Conservation (phyloP, 352 stramenopile genomes). For the Pythium coloratum region DNA sequence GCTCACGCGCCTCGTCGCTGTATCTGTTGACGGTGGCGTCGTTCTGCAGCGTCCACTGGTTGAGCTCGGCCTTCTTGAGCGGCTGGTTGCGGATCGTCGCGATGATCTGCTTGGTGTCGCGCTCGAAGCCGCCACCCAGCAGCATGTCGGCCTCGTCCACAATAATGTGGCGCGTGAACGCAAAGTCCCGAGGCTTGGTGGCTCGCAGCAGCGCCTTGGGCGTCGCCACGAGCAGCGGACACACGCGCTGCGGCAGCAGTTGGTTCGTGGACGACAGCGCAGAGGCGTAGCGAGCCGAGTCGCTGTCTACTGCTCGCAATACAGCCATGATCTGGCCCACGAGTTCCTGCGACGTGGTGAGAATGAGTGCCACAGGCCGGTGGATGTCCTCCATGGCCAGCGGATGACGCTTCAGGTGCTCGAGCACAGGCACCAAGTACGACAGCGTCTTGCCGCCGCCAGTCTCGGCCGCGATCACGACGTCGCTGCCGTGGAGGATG, state of each 20-base stretch:
- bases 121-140: conserved; percentile 68
- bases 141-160: conserved; percentile 86
- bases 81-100: conserved; percentile 79
- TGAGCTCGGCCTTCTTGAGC: conserved; percentile 46
- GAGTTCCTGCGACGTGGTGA: conserved; percentile 88
- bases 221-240: conserved; percentile 64
- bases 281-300: conserved; percentile 37
- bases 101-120: conserved; percentile 80
- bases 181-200: conserved; percentile 68
- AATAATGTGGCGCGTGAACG: conserved; percentile 70
- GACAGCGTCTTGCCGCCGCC: conserved; percentile 95
- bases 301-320: conserved; percentile 39
- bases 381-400: conserved; percentile 39
- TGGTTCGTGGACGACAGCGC: conserved; percentile 62
- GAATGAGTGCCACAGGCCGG: conserved; percentile 62
- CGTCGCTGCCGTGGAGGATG: conserved; percentile 56
- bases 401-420: conserved; percentile 43
- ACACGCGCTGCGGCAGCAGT: conserved; percentile 37
- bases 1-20: conserved; percentile 16
- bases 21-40: conserved; percentile 12
- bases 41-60: conserved; percentile 28
- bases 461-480: conserved; percentile 94
- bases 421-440: conserved; percentile 93
- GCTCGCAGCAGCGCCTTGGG: conserved; percentile 62
- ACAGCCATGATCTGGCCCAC: conserved; percentile 69